Conservation (phyloP, 768 basidiomycete species). For the Mycena haematopus region DNA sequence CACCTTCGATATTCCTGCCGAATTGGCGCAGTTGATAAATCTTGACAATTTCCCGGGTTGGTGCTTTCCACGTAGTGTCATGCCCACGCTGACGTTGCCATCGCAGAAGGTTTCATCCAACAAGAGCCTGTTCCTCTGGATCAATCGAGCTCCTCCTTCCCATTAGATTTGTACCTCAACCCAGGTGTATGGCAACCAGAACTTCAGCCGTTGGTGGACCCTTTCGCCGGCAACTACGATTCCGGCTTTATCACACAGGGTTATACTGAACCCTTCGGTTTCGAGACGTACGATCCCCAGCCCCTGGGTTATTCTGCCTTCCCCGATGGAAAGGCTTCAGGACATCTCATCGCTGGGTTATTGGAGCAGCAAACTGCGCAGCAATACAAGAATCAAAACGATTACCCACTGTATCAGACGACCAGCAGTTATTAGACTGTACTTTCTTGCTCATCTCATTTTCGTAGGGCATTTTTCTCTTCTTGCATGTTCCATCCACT, state of each 20-base stretch:
- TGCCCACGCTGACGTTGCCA: background rate
- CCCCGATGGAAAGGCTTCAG: conserved; percentile 7
- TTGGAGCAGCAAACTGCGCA: background rate
- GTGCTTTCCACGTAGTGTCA: background rate
- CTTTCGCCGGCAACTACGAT: background rate
- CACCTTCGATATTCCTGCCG: no score
- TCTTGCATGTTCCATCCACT: conserved; percentile 5
- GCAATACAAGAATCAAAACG: conserved; percentile 5
- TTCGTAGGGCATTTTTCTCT: background rate
- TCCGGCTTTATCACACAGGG: conserved; percentile 3
- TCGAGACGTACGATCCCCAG: background rate
- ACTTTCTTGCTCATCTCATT: background rate
- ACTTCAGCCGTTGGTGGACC: background rate
- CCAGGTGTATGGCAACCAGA: conserved; percentile 9
- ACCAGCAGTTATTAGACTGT: conserved; percentile 2
- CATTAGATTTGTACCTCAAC: background rate
- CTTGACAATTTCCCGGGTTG: background rate
- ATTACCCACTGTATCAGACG: conserved; percentile 5
- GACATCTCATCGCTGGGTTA: conserved; percentile 3
- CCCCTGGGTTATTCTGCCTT: conserved; percentile 5
- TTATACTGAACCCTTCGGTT: conserved; percentile 8
- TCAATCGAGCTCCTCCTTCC: background rate
- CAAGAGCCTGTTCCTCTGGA: background rate
- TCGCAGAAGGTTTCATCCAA: background rate
- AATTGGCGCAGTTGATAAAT: background rate